Evolutionary conservation across 2,329 filamentous ascomycete species (phyloP).

Genomic region (Allantophomopsis lycopodina): DNA sequence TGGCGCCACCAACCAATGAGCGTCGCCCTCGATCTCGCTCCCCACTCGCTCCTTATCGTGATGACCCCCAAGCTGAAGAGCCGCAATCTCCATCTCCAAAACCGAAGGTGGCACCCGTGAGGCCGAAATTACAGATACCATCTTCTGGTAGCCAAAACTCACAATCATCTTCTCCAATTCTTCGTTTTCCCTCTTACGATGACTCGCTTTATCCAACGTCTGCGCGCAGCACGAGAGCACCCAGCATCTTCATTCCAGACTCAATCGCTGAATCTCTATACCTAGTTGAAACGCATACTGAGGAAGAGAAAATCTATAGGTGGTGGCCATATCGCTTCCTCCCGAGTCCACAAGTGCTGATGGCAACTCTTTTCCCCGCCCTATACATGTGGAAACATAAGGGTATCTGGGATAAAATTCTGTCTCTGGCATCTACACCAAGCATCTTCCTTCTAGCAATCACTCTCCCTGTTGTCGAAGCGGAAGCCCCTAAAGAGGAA

Average conservation of each 20-base stretch:
- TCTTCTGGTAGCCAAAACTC: constrained; percentile 15
- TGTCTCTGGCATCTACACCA: constrained; percentile 74
- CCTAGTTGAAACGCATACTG: constrained; percentile 5
- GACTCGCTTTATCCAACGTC: constrained; percentile 17
- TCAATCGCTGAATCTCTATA: constrained; percentile 11
- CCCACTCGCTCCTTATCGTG: constrained; percentile 11
- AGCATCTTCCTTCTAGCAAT: constrained; percentile 83
- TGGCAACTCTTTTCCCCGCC: constrained; percentile 74
- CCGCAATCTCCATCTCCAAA: constrained; percentile 7
- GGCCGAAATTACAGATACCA: constrained; percentile 15
- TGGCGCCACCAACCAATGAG: constrained; percentile 22
- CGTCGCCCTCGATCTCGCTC: no score
- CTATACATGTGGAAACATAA: constrained; percentile 72
- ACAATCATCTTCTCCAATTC: constrained; percentile 12
- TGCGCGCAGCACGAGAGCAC: constrained; percentile 9
- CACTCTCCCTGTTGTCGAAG: constrained; percentile 83
- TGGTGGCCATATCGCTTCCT: constrained; percentile 77
- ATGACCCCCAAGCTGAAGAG: constrained; percentile 6
- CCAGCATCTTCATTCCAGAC: constrained; percentile 16
- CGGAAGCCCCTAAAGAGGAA: constrained; percentile 36
- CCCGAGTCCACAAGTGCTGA: constrained; percentile 57
- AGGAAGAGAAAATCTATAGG: constrained; percentile 25
- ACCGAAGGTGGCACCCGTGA: constrained; percentile 4
- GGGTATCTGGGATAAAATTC: constrained; percentile 66
- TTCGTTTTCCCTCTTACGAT: constrained; percentile 17